Base-by-base conservation (phyloP, 768 basidiomycete genomes). In the Clitopilus hobsonii region DNA sequence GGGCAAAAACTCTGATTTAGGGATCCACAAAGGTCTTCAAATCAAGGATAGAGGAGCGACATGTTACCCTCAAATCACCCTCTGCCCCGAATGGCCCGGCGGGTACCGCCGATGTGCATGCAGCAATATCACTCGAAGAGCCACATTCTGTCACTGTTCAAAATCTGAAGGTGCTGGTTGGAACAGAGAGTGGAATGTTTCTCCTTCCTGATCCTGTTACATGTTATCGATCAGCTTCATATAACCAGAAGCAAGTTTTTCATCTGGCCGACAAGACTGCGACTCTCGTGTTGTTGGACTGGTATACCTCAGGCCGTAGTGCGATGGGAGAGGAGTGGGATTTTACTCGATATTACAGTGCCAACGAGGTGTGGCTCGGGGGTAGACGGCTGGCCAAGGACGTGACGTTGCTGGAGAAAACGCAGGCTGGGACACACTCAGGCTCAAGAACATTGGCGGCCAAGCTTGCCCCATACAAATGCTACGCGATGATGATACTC, bases 11-110 rank as follows among this genome's bases (percentile, higher is more conserved):
- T 41, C 18, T 45, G 28, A 24, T 54, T 18, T 61, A 94, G 93
- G 91, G 93, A 27, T 91, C 89, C 3, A 98, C 95, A 8, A 98
- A 98, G 68, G 89, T 98, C 18, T 98, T 96, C 77, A 95, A 94
- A 70, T 74, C 77, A 18, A 83, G 94, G 22, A 69, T 76, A 6
- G 84, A 82, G n/a, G 75, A 77, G 56, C 77, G 85, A 30, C 74
- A 78, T 25, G 82, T 87, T 24, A 73, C 76, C 45, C 69, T 71
- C 51, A 55, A 59, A 54, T 36, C 47, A 48, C 41, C 55, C 48
- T 51, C 22, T 23, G n/a, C n/a, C n/a, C 54, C 58, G 54, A 53
- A 32, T 23, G 30, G 30, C 38, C 30, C 14, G 28, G n/a, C n/a
- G n/a, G 24, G 23, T 29, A 41, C 51, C 54, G 23, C 50, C 29